Conservation (phyloP, 1,139 yeast species). For the Yamadazyma membranifaciens region DNA sequence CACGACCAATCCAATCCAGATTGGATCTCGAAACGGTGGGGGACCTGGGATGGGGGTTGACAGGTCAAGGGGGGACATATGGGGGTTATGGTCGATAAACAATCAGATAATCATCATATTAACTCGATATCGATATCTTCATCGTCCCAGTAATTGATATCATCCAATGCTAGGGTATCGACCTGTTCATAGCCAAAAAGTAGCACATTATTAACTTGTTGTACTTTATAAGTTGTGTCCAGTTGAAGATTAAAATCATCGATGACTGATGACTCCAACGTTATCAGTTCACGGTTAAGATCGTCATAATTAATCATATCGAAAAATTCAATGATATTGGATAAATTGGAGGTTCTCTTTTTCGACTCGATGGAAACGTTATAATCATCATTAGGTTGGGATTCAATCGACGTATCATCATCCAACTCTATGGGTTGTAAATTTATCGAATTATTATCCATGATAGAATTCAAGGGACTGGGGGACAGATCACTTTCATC, state of each 20-base stretch:
- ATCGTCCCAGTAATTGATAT: conserved; percentile 10
- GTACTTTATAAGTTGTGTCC: conserved; percentile 7
- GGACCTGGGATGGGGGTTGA: not conserved
- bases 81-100: too few relatives aligned
- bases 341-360: conserved; percentile 13
- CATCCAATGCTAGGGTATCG: conserved; percentile 10
- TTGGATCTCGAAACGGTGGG: not conserved
- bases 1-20: too few relatives aligned
- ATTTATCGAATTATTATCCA: conserved; percentile 5
- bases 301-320: conserved; percentile 13
- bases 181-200: conserved; percentile 10
- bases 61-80: not conserved
- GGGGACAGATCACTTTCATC: conserved; percentile 1
- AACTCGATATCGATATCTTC: not conserved
- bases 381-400: conserved; percentile 1
- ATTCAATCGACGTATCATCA: conserved; percentile 6
- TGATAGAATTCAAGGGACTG: conserved; percentile 3
- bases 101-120: not conserved
- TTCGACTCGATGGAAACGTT: conserved; percentile 5
- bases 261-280: conserved; percentile 2
- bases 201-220: conserved; percentile 8
- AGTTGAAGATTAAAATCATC: conserved; percentile 7
- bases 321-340: conserved; percentile 15
- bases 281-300: not conserved
- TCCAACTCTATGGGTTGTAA: conserved; percentile 7